phyloP scores from a whole-genome alignment of 2,329 filamentous ascomycete genomes.

The Xylaria sp. region DNA sequence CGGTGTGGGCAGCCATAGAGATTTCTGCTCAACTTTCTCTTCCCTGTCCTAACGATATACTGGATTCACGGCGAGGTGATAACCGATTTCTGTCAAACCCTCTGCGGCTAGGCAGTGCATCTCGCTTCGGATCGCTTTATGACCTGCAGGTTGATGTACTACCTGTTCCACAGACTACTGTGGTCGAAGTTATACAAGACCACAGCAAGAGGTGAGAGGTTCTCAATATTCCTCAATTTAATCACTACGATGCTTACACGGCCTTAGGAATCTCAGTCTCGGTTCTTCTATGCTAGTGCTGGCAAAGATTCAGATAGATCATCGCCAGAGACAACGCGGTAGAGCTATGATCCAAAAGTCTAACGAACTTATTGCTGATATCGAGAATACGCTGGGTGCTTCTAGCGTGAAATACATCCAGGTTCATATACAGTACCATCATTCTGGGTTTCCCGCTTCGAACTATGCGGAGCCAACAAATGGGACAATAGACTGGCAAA shows the following conservation, averaged over 20 bases:
- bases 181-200: conserved; percentile 59
- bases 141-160: conserved; percentile 60
- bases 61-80: conserved; percentile 13
- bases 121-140: conserved; percentile 60
- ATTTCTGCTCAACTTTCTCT: conserved; percentile 56
- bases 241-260: conserved; percentile 29
- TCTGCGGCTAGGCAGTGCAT: conserved; percentile 41
- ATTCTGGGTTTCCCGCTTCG: conserved; percentile 64
- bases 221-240: conserved; percentile 2
- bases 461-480: conserved; percentile 40
- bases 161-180: conserved; percentile 54
- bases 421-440: conserved; percentile 64
- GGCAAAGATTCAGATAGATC: conserved; percentile 57
- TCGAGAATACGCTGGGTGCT: conserved; percentile 67
- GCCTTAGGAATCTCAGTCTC: conserved; percentile 54
- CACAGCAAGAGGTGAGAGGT: conserved; percentile 31
- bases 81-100: conserved; percentile 35
- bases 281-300: conserved; percentile 61
- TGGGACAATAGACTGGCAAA: conserved; percentile 57
- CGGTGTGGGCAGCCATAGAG: conserved; percentile 63
- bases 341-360: conserved; percentile 52
- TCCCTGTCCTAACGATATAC: conserved; percentile 30
- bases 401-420: conserved; percentile 61
- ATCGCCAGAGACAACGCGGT: conserved; percentile 16
- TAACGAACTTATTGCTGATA: conserved; percentile 67